Conservation (phyloP, 352 stramenopile genomes). For the Phytophthora pinifolia region DNA sequence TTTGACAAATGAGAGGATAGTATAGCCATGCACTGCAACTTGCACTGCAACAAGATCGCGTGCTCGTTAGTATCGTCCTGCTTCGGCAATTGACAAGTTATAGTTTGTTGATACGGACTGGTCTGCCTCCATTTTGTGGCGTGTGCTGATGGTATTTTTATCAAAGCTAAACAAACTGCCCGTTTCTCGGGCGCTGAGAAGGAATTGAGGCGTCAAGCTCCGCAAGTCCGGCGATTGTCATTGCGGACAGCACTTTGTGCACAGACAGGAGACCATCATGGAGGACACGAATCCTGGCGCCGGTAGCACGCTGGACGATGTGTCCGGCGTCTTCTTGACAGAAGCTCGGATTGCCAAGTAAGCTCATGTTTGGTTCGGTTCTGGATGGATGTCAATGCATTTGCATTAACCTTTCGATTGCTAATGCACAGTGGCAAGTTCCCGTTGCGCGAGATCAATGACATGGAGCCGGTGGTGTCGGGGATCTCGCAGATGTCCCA, state of each 20-base stretch:
- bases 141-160: constrained; percentile 26
- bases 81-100: too few relatives aligned
- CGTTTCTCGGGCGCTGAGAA: constrained; percentile 13
- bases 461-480: constrained; percentile 79
- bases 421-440: constrained; percentile 40
- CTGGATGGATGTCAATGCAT: neutral
- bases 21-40: neutral
- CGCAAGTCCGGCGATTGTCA: neutral
- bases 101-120: too few relatives aligned
- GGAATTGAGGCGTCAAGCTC: too few relatives aligned
- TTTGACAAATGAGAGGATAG: constrained; percentile 16
- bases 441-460: constrained; percentile 54
- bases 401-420: neutral
- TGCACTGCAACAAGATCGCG: too few relatives aligned
- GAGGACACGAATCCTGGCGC: constrained; percentile 22
- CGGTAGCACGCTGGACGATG: constrained; percentile 43
- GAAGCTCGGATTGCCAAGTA: constrained; percentile 65
- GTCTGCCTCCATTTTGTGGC: neutral
- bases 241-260: too few relatives aligned
- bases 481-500: constrained; percentile 89
- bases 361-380: too few relatives aligned
- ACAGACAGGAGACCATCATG: constrained; percentile 8
- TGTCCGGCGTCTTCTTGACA: constrained; percentile 71
- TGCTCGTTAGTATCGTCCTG: too few relatives aligned
- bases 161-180: constrained; percentile 6